Percentiles rank a stretch among this genome's conserved stretches.
Evolutionary conservation across 78 protist species (phyloP).

Genomic region (Protostelium mycophagum): DNA sequence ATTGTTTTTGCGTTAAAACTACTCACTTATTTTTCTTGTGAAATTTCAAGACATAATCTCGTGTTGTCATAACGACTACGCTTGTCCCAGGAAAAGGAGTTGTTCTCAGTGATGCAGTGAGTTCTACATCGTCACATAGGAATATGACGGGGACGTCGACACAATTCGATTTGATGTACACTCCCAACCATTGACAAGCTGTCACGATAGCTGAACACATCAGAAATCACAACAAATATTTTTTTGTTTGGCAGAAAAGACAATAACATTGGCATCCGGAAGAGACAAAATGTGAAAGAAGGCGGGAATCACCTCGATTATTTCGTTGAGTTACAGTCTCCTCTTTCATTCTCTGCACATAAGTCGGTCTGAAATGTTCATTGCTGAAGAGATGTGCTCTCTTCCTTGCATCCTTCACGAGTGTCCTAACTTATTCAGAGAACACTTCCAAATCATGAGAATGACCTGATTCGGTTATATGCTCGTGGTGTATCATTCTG

Average conservation of each 20-base stretch:
- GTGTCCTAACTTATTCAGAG: conserved; percentile 34
- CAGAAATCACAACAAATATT: too few relatives aligned
- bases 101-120: too few relatives aligned
- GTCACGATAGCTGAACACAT: neutral
- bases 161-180: neutral
- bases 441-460: neutral
- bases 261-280: too few relatives aligned
- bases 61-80: neutral
- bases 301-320: conserved; percentile 52
- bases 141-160: neutral
- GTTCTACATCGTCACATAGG: neutral
- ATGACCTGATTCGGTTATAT: neutral
- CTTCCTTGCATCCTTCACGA: conserved; percentile 24
- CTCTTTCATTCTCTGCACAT: conserved; percentile 39
- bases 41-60: neutral
- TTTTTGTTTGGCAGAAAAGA: too few relatives aligned
- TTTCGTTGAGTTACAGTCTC: conserved; percentile 81
- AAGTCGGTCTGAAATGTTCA: conserved; percentile 56
- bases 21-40: neutral
- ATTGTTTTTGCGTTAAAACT: neutral
- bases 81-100: neutral
- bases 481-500: neutral
- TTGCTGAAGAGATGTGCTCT: conserved; percentile 70
- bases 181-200: neutral
- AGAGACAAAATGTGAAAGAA: neutral